Base-by-base conservation (phyloP, 2,329 filamentous ascomycete species). In the Colletotrichum musicola region DNA sequence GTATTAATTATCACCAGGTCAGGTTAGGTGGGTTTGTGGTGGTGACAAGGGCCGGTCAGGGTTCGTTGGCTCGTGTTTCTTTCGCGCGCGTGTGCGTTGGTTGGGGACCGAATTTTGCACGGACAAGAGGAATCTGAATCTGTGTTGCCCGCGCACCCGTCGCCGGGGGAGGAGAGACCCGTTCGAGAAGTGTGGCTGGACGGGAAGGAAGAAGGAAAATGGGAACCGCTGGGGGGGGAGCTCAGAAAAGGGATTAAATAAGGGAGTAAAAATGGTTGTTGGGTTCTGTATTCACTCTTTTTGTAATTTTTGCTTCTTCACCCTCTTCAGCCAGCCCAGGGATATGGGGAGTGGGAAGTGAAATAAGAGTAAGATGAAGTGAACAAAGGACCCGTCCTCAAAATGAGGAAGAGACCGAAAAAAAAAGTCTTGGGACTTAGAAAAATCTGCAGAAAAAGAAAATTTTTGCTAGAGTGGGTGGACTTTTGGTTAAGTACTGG, bases 401-500 rank as follows among this genome's bases (percentile, higher is more conserved):
- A 35, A 35, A 35, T 35, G 30, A 35, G 30, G 30, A 35, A 35
- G 7, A 35, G 30, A 10, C 30, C 12, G 22, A 30, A 65, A 63
- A 40, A 60, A 30, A 30, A 69, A 51, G 50, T 22, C 56, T 61
- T 65, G 49, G 22, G 64, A 59, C 27, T 30, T 64, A 64, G 30
- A 35, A 59, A 68, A 68, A 68, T 65, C 61, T 68, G 61, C 61
- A 68, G 62, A 16, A 25, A 42, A 63, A 27, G 42, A 40, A 59
- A 44, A 25, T 9, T 51, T 56, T 35, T 35, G 30, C 9, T 22
- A 25, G 65, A 60, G 66, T 69, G 66, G 66, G 66, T 69, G 66
- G 66, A 61, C 66, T 69, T 64, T 69, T 69, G 66, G 66, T 69
- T 69, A 69, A 69, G 66, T 69, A 69, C 59, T 42, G 40, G 51